phyloP scores from a whole-genome alignment of 306 rosid genomes.

The Cotoneaster glaucophyllus region DNA sequence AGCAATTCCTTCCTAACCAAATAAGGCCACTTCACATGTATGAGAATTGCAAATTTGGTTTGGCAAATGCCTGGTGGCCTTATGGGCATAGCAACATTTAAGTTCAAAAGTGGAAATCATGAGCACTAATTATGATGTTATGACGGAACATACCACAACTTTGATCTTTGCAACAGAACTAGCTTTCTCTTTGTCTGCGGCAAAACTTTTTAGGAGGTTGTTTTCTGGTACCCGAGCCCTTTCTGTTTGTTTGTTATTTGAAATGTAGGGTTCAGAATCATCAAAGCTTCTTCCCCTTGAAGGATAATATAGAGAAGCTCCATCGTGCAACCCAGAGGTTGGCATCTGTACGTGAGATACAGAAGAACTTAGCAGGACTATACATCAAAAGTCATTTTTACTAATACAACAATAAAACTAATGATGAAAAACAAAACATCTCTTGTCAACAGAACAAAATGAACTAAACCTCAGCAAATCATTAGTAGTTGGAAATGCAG shows the following conservation, averaged over 20 bases:
- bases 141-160: slow-evolving; percentile 83
- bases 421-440: neutral
- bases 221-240: slow-evolving; percentile 65
- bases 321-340: slow-evolving; percentile 41
- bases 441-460: neutral
- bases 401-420: neutral
- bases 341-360: slow-evolving; percentile 48
- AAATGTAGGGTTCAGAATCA: slow-evolving; percentile 62
- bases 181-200: slow-evolving; percentile 82
- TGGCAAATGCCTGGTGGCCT: neutral
- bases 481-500: neutral
- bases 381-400: neutral
- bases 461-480: neutral
- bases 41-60: neutral
- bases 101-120: neutral
- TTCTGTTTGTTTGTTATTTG: slow-evolving; percentile 53
- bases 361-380: slow-evolving; percentile 17
- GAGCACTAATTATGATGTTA: neutral
- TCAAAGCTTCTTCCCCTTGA: slow-evolving; percentile 67
- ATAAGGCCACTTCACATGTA: neutral
- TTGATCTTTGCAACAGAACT: slow-evolving; percentile 93
- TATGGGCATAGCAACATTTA: slow-evolving; percentile 7
- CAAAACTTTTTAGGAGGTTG: slow-evolving; percentile 55
- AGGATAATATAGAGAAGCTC: slow-evolving; percentile 37
- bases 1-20: neutral